Evolutionary conservation across 176 grass and related monocot species (phyloP), one percentile per base, ranked within the genome.

Genomic region (Dendrocalamus sinicus): DNA sequence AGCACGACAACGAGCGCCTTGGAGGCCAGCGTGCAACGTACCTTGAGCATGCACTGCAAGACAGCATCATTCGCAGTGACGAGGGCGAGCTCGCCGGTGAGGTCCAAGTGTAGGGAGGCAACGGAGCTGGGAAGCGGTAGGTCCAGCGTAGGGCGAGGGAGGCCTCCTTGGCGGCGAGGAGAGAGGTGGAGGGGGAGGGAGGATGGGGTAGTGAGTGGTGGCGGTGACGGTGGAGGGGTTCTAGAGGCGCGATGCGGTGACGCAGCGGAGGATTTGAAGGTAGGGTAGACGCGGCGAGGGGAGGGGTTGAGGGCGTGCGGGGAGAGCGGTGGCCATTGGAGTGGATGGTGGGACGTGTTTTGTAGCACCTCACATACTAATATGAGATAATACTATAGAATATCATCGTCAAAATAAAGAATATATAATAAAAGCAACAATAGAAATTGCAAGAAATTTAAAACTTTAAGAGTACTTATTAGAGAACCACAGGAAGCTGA

Each of bases 111-210:
- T 3, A 88, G 88, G 43, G 91, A 81, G 6, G 89, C 75, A 10
- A 98, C 77, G 20, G 96, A 92, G 44, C 96, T 0, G 96, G 96
- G 84, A 98, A 98, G 8, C 94, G 89, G 32, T 88, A 74, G 63
- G 82, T 75, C 26, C 93, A 89, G 69, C 88, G 87, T 16, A 91
- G 89, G 6, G 70, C 93, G 51, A 95, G 84, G 69, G 96, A 93
- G 45, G 85, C 90, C 72, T 92, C 90, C 69, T 95, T 91, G 14
- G 86, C 82, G 63, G 57, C 88, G 88, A 90, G 65, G 83, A 94
- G 85, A 9, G 88, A 93, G 9, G 86, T 70, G 75, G 86, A 88
- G 28, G 4, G 4, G 62, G 83, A 53, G 75, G 75, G 75, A 54
- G 26, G 26, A n/a, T 82, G 28, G 88, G 85, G 16, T 84, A 80